Base-by-base conservation (phyloP, 169 alveolate genomes). In the Plasmodium coatneyi region DNA sequence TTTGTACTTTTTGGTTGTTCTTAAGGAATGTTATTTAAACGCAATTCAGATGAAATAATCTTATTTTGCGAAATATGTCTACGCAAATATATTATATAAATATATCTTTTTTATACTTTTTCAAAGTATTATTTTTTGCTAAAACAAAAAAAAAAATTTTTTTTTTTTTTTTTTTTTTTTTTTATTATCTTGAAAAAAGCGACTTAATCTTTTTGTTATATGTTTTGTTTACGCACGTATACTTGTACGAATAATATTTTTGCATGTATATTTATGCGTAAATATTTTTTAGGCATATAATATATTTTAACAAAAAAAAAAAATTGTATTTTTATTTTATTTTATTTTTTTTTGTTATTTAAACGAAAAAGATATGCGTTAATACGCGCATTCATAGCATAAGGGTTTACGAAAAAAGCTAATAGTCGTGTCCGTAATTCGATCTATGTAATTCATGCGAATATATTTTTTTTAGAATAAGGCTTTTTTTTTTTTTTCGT, bases 241-340 rank as follows among this genome's bases (percentile, higher is more conserved):
- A 22, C n/a, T 66, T 66, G 34, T 22, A 66, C 36, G 22, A 0
- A 66, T 66, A 16, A 16, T 60, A 25, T 28, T 25, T 28, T 19
- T 66, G 36, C 36, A 66, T 60, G 74, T 25, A 28, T 3, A 28
- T 19, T 66, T 66, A 22, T 25, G 16, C 14, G 39, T 66, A 66
- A 19, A 28, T 66, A 66, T 66, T 66, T 66, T 66, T 66, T 66
- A 66, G 76, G 76, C 76, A 66, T 66, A 66, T 66, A 49, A 49
- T 41, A 19, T 66, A 22, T 66, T 66, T 7, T 66, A 66, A 14
- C 41, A 22, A 7, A 66, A 66, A 28, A 66, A 66, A 60, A 66
- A 66, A 6, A 66, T 22, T 66, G 76, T 66, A 28, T 28, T 5
- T 66, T 16, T 2, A 2, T 66, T 32, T 32, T 32, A 1, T 32